Evolutionary conservation across 352 stramenopile genomes (phyloP), one percentile per base, ranked within the genome.

Genomic region (Phytophthora macrochlamydospora): DNA sequence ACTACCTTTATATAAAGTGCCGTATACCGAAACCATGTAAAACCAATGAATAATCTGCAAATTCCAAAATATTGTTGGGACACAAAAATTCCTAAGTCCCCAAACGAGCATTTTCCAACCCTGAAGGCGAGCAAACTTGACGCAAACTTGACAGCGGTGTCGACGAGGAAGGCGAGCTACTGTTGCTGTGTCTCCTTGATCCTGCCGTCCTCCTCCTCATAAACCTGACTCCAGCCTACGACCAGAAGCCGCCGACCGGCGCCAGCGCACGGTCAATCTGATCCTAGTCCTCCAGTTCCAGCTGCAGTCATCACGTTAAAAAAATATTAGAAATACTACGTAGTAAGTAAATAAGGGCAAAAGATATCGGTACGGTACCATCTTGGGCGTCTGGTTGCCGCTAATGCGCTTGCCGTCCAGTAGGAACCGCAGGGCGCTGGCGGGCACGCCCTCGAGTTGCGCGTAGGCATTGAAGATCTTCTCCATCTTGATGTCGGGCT

Each of bases 401-500:
- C 90, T 89, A 69, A 99, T 98, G 54, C 95, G 91, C 69, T 98
- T 97, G 51, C 97, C 97, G 63, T 99, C 97, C 46, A 99, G 68
- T 57, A 99, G 75, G 76, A 99, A 99, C 18, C 97, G 92, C 51
- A 99, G 83, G 31, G 93, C 94, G 28, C 52, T 74, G 2, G 81
- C 71, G 1, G 95, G 85, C 8, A 99, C 92, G 53, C 96, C 95
- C 79, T 99, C 98, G 57, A 96, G 90, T 67, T 95, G 79, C 12
- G 97, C 97, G 70, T 98, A 99, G 3, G 97, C 97, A 56, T 90
- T 91, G 75, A 99, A 99, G 51, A 99, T 97, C 75, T 99, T 99
- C 57, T 94, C 85, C 97, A 99, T 99, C 85, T 98, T 98, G 40
- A 97, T 99, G 55, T 96, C 98, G 58, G 93, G 98, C 81, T 99